phyloP scores from a whole-genome alignment of 2,329 filamentous ascomycete genomes.

The Nigrospora oryzae region DNA sequence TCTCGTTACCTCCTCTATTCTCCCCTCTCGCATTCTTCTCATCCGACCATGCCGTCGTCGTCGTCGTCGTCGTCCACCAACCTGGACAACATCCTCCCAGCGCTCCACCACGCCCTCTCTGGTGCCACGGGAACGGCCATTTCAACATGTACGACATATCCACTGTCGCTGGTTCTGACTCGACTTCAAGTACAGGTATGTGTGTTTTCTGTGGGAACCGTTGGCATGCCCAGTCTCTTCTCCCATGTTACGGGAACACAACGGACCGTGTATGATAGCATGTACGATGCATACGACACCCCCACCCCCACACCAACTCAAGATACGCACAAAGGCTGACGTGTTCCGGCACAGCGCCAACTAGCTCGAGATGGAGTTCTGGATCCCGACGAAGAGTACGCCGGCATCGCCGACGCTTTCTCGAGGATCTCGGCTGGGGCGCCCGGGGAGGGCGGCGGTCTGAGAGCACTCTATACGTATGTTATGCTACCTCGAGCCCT shows the following conservation, averaged over 20 bases:
- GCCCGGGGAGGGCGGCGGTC: constrained; percentile 54
- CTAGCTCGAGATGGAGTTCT: constrained; percentile 7
- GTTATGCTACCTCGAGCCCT: constrained; percentile 37
- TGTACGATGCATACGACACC: no score
- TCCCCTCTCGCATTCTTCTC: constrained; percentile 4
- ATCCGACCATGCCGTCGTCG: constrained; percentile 10
- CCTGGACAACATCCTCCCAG: constrained; percentile 44
- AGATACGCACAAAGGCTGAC: no score
- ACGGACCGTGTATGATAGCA: no score
- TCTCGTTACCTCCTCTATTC: background rate
- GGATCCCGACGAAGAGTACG: constrained; percentile 38
- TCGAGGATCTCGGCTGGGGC: constrained; percentile 51
- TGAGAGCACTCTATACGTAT: constrained; percentile 56
- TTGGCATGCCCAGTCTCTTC: no score
- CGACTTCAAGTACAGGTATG: constrained; percentile 65
- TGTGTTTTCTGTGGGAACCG: background rate
- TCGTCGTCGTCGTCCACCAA: constrained; percentile 6
- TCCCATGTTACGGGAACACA: no score
- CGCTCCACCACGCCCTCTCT: constrained; percentile 73
- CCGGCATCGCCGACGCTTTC: constrained; percentile 59
- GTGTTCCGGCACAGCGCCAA: constrained; percentile 2
- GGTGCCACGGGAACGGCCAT: constrained; percentile 72
- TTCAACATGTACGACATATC: constrained; percentile 72
- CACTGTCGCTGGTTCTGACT: constrained; percentile 73
- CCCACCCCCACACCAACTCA: no score